Base-by-base conservation (phyloP, 306 rosid species). In the Leucaena leucocephala region DNA sequence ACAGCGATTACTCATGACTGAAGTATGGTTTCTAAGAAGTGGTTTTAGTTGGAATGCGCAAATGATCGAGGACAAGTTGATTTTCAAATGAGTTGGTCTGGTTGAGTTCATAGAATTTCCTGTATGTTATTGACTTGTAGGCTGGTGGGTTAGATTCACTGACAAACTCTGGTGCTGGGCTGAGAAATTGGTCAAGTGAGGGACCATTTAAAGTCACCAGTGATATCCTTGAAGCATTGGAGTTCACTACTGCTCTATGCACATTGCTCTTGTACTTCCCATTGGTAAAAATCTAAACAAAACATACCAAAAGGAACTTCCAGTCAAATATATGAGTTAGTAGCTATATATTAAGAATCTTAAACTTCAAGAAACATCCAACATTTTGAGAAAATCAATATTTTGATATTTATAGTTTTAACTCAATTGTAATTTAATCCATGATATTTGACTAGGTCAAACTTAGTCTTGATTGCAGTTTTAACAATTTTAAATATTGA, bases 201-300 rank as follows among this genome's bases (percentile, higher is more conserved):
- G 66, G 66, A 0, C 66, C 66, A 27, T 59, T 27, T 11, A 9
- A 0, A 1, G 39, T 27, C 66, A 27, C 68, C 42, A 62, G 34
- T 62, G 68, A 11, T 34, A 62, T 11, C 42, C 19, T 62, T 13
- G 68, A 33, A 5, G 68, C 42, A 34, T 62, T 62, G 68, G 9
- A 12, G 36, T 12, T 2, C 42, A 34, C 3, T 8, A 6, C 40
- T 34, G n/a, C 68, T 62, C 42, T 62, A 13, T 62, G 68, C 42
- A 13, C 68, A 33, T 62, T 62, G 68, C 68, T 62, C 68, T 62
- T 62, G 43, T 62, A 62, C 40, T 62, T 62, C 42, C 68, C 68
- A 12, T 33, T 62, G 12, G 10, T 62, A 42, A 33, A 0, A 5
- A 62, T 34, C 68, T 62, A 33, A 2, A 62, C n/a, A 62, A 59